Base-by-base conservation (phyloP, 352 stramenopile species). In the Pythium chondricola region DNA sequence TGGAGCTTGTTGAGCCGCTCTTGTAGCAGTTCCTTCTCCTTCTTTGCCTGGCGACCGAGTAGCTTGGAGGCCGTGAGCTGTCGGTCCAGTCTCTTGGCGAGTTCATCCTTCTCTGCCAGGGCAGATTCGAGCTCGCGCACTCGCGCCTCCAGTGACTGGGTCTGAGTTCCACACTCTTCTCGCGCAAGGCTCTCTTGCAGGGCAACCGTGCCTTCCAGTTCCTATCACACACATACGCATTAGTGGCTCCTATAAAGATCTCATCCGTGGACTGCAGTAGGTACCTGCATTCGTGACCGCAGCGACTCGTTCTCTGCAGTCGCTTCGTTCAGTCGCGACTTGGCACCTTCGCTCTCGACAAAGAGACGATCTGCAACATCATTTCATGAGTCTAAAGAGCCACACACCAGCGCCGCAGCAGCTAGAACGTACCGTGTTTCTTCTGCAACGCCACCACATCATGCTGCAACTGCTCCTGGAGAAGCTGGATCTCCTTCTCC, bases 31-130 rank as follows among this genome's bases (percentile, higher is more conserved):
- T 85, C 71, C 43, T 86, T 89, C 22, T 89, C 77, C 39, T 87
- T 89, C 32, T 84, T 89, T 6, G 67, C 56, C 50, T 87, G 78
- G 0, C 71, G 67, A 16, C 62, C 62, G 13, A 87, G 65, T n/a
- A 87, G 45, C 50, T 90, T 90, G 8, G 74, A 63, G 3, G 75
- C 78, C 16, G 79, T 81, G 0, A 90, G 55, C 42, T 90, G 75
- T 1, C 75, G 72, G 39, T 86, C 73, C 3, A 63, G 56, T 30
- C 68, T 78, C 52, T 84, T 84, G 7, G 69, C 40, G 8, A 67
- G 52, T 9, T 68, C 55, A 2, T 73, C 61, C 41, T 74, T 84
- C 33, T 79, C 73, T 21, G 67, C 61, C 2, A 85, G 49, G 16
- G 61, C 18, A 25, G 51, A 25, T 52, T 75, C 44, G 32, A 86